Conservation (phyloP, 2,329 filamentous ascomycete species). For the Grosmannia huntii region DNA sequence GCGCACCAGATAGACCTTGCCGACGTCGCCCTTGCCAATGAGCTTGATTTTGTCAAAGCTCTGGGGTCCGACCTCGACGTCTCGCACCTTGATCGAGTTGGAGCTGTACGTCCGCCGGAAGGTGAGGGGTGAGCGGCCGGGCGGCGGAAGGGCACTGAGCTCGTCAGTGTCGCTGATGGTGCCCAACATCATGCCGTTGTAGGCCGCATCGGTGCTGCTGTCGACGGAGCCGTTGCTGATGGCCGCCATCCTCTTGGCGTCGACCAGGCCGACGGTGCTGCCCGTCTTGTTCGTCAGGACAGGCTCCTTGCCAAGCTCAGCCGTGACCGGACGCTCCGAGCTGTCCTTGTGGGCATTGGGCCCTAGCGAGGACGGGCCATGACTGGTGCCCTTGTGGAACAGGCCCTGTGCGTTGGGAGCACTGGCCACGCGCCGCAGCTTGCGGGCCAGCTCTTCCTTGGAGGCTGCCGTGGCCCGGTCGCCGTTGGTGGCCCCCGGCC, state of each 20-base stretch:
- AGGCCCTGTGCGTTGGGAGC: conserved; percentile 94
- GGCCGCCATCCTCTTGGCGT: conserved; percentile 23
- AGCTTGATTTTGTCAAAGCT: conserved; percentile 99
- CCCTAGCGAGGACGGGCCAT: not conserved
- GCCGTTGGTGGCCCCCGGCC: conserved; percentile 39
- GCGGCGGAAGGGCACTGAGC: conserved; percentile 51
- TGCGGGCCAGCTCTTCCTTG: conserved; percentile 88
- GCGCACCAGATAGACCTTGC: conserved; percentile 92
- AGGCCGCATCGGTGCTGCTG: conserved; percentile 18
- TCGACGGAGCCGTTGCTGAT: conserved; percentile 13
- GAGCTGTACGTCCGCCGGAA: conserved; percentile 96
- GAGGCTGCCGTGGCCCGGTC: conserved; percentile 62
- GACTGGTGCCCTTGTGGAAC: conserved; percentile 49
- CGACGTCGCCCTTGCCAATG: conserved; percentile 96
- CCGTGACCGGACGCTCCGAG: conserved; percentile 64
- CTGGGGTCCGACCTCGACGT: conserved; percentile 87
- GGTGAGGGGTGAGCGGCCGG: conserved; percentile 55
- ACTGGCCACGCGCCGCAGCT: conserved; percentile 85
- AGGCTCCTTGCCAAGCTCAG: conserved; percentile 76
- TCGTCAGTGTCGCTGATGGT: conserved; percentile 34
- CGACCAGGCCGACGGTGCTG: conserved; percentile 32
- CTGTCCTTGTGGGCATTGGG: conserved; percentile 11
- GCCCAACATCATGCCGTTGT: conserved; percentile 13
- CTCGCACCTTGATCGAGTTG: conserved; percentile 96
- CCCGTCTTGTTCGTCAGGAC: conserved; percentile 45